phyloP scores from a whole-genome alignment of 768 basidiomycete genomes.

The Leucogyrophana mollusca region DNA sequence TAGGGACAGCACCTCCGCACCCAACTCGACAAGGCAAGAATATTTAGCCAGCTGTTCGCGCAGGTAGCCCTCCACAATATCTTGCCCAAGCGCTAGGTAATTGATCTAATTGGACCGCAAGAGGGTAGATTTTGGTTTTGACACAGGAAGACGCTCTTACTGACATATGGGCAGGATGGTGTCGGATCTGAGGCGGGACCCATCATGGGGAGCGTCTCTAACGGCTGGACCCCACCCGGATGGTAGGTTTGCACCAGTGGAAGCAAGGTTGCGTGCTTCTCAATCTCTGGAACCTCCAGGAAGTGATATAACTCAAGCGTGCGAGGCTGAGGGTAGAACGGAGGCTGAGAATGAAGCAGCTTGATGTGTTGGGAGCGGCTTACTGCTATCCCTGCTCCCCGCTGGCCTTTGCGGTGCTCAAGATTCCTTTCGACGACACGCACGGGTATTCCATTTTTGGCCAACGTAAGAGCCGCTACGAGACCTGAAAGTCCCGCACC shows the following conservation, averaged over 20 bases:
- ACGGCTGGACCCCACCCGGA: background rate
- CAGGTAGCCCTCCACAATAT: slow-evolving; percentile 33
- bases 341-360: background rate
- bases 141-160: background rate
- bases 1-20: slow-evolving; percentile 31
- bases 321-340: slow-evolving; percentile 23
- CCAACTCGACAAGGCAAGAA: slow-evolving; percentile 26
- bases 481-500: slow-evolving; percentile 21
- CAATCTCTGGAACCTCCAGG: slow-evolving; percentile 20
- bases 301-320: slow-evolving; percentile 27
- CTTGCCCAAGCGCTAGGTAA: slow-evolving; percentile 8
- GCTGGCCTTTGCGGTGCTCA: slow-evolving; percentile 4
- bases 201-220: slow-evolving; percentile 1
- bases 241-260: background rate
- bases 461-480: slow-evolving; percentile 22
- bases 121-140: no score
- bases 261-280: background rate
- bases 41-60: slow-evolving; percentile 31
- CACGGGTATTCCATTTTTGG: slow-evolving; percentile 20
- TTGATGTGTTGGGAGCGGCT: background rate
- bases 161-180: slow-evolving; percentile 3
- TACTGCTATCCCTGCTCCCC: slow-evolving; percentile 6
- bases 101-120: background rate
- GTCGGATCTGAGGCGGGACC: background rate
- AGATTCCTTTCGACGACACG: slow-evolving; percentile 18